Evolutionary conservation across 176 grass and related monocot species (phyloP).

Genomic region (Eleusine coracana): DNA sequence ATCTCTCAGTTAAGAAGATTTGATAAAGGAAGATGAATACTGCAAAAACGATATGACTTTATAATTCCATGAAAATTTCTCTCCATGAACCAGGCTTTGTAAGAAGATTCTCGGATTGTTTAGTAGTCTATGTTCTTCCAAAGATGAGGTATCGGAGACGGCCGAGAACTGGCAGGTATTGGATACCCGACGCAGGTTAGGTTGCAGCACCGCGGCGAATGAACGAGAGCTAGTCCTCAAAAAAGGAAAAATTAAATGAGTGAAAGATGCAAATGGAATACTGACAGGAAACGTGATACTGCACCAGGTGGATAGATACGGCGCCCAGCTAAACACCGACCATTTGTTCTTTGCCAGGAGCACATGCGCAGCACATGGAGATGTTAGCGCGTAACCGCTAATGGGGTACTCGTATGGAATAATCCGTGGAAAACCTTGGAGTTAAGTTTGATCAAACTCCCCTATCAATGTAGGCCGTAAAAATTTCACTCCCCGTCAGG

Average conservation of each 20-base stretch:
- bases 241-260: background rate
- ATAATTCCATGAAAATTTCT: background rate
- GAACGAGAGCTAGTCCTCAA: background rate
- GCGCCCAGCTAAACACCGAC: background rate
- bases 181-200: background rate
- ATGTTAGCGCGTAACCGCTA: constrained; percentile 10
- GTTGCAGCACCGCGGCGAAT: background rate
- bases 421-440: background rate
- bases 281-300: constrained; percentile 1
- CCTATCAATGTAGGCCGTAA: background rate
- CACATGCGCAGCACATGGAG: constrained; percentile 11
- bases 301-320: background rate
- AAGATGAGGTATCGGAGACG: background rate
- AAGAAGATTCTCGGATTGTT: background rate
- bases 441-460: background rate
- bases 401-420: background rate
- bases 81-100: background rate
- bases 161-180: background rate
- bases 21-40: no score
- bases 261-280: background rate
- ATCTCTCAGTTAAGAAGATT: background rate
- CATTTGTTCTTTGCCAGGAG: background rate
- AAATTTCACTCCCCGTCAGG: background rate
- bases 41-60: no score
- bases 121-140: background rate